Base-by-base conservation (phyloP, 1,284 basidiomycete genomes). In the Apiotrichum sp. region DNA sequence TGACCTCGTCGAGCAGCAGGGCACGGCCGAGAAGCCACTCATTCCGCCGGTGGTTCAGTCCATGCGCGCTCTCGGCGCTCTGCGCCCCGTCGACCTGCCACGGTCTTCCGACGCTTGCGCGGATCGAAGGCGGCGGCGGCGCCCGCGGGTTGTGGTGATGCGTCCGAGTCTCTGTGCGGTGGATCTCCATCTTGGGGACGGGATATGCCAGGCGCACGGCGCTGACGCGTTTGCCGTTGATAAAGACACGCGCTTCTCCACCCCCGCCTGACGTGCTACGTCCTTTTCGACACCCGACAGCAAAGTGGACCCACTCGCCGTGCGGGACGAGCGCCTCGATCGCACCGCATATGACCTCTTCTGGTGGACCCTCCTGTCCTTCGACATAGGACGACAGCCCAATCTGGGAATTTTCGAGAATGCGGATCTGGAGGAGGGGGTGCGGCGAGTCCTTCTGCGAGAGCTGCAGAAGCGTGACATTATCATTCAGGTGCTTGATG, bases 321-420 rank as follows among this genome's bases (percentile, higher is more conserved):
- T 77, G 75, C 1, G 73, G 70, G 2, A 77, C 59, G 50, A 77
- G 61, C 6, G 73, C 73, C 44, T 75, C 73, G 3, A 66, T 64
- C 1, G 70, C 68, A 1, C 62, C 57, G 46, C 74, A 75, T 8
- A 75, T 56, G 6, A 72, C 55, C 54, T 77, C 75, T 3, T 66
- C 61, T 1, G 62, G 57, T 33, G 50, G 55, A 14, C 10, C 49
- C 7, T 38, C 43, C 35, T 58, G 45, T 31, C 53, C 53, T 10
- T 60, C 59, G 10, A 16, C 38, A n/a, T 45, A 50, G 2, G 67
- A 56, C n/a, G 58, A 58, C 31, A 77, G 60, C 2, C 66, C 70
- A 29, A 77, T 73, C 45, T 75, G 73, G 6, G 75, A 75, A 48
- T 72, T 75, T 38, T 75, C 74, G 11, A 77, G 61, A 5, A 77